These are phyloP conservation scores for Vanrija sp. DNA, from an alignment of 1,284 basidiomycete species.

Conservation along the genomic window DNA sequence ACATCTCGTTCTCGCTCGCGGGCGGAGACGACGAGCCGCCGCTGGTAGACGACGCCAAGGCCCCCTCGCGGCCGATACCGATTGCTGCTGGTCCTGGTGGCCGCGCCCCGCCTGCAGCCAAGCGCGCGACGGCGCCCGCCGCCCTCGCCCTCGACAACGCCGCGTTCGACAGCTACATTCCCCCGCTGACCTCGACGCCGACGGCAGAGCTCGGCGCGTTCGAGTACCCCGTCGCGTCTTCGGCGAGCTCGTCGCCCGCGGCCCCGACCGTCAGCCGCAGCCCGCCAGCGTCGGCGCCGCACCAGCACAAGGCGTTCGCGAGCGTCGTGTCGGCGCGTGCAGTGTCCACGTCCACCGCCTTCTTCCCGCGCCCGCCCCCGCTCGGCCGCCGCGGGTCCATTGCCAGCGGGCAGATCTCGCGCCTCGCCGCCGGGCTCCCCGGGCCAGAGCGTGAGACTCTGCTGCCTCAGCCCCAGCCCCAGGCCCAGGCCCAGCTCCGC, in stretches of 20 bases:
- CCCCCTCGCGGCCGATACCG: neutral
- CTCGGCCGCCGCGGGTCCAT: slow-evolving; percentile 13
- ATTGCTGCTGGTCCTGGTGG: neutral
- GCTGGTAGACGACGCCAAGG: neutral
- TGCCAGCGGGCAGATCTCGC: slow-evolving; percentile 13
- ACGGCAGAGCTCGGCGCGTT: slow-evolving; percentile 33
- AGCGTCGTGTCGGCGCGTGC: neutral
- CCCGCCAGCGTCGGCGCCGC: neutral
- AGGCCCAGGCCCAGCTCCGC: neutral
- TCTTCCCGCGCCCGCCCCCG: neutral
- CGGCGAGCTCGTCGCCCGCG: neutral
- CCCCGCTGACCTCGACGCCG: slow-evolving; percentile 21
- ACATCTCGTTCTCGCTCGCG: too few relatives aligned
- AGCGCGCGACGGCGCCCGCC: neutral
- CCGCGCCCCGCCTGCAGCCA: neutral
- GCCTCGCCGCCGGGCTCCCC: slow-evolving; percentile 3
- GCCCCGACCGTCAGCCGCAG: neutral
- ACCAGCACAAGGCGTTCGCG: slow-evolving; percentile 2
- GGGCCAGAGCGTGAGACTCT: neutral
- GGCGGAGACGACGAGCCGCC: neutral
- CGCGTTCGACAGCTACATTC: neutral
- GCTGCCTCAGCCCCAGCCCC: neutral
- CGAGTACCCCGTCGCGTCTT: slow-evolving; percentile 26
- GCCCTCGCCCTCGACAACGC: neutral
- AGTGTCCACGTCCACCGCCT: neutral